Evolutionary conservation across 2,329 filamentous ascomycete species (phyloP), one percentile per base, ranked within the genome.

Genomic region (Colletotrichum limetticola): DNA sequence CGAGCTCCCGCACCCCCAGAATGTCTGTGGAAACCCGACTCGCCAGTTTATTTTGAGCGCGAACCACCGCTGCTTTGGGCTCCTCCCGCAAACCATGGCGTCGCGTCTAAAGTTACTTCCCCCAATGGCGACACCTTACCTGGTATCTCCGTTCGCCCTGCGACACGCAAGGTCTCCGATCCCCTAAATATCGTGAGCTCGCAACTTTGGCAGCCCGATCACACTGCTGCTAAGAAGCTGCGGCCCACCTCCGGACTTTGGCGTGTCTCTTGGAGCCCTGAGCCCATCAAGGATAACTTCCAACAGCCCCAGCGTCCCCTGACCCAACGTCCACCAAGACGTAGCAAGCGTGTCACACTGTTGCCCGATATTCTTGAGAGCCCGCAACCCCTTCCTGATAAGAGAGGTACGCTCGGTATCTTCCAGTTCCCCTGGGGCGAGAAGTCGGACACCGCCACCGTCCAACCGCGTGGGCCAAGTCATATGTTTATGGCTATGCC

Each of bases 381-480:
- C 74, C 91, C 91, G 4, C 82, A 88, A 77, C 90, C 90, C 46
- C 82, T 92, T 5, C 86, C 87, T 5, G 83, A 91, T 78, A 89
- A 88, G 80, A 85, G 86, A 55, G 89, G 86, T 14, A 91, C 89
- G 12, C 84, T 92, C 22, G 91, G 90, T 5, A 89, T 92, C 76
- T 92, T 91, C 82, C 89, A 91, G 76, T 92, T 92, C 75, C 89
- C 91, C 2, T 92, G 90, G 89, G 91, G 91, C 16, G 90, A 92
- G 80, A 87, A 82, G 76, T 92, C 90, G 24, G 90, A 91, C 79
- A 85, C 85, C 66, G 86, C 87, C 11, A 87, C 81, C 32, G 79
- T 86, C 67, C 84, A 83, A 74, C 79, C 81, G 67, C 80, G 79
- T 11, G 42, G 42, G 9, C 81, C 79, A 42, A 79, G 74, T 57